Evolutionary conservation across 2,329 filamentous ascomycete genomes (phyloP).

Genomic region (Didymella pinodella): DNA sequence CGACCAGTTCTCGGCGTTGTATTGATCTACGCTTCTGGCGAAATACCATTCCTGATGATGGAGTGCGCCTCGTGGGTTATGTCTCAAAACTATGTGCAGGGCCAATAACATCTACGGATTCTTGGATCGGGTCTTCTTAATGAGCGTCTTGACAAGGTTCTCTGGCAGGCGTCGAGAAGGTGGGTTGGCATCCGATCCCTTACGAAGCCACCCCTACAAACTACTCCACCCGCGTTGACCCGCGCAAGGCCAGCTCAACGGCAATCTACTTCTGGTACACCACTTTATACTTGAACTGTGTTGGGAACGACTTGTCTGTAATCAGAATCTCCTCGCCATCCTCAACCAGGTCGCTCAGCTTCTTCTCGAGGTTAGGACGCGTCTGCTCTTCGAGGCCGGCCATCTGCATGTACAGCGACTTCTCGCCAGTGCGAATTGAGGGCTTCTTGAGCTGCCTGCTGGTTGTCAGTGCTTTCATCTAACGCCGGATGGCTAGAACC

Average conservation of each 20-base stretch:
- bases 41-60: background rate
- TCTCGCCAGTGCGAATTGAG: constrained; percentile 79
- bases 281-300: constrained; percentile 70
- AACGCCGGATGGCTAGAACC: constrained; percentile 24
- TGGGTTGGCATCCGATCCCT: background rate
- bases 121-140: background rate
- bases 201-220: background rate
- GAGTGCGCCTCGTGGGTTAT: background rate
- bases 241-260: background rate
- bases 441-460: constrained; percentile 84
- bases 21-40: background rate
- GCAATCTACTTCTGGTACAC: constrained; percentile 52
- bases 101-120: background rate
- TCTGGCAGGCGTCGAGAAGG: background rate
- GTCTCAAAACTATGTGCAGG: background rate
- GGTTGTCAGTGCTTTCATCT: constrained; percentile 22
- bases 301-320: constrained; percentile 86
- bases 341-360: constrained; percentile 76
- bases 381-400: constrained; percentile 84
- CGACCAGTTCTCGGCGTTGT: background rate
- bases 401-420: constrained; percentile 91
- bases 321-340: constrained; percentile 91
- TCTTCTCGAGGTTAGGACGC: constrained; percentile 80
- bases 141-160: background rate
- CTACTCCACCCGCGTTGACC: background rate